A percentile compares a stretch with the other conserved stretches of the same genome.
These are phyloP conservation scores for Pyrenula massariospora DNA, from an alignment of 495 filamentous ascomycete species.

Conservation along the genomic window DNA sequence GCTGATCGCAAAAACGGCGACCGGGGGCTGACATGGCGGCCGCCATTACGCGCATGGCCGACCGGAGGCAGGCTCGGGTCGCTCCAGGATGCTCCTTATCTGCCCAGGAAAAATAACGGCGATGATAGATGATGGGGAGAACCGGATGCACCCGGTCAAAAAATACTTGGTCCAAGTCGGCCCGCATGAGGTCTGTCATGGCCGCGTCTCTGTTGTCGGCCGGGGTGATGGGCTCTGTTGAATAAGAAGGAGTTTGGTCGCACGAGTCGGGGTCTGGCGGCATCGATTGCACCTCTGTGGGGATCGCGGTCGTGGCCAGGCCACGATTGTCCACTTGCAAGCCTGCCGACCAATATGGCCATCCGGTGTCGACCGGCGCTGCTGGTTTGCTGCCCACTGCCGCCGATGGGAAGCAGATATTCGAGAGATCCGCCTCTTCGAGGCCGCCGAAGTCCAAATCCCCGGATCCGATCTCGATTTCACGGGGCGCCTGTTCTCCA, in stretches of 20 bases:
- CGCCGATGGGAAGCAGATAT: neutral
- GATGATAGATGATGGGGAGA: conserved; percentile 39
- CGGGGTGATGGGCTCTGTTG: no score
- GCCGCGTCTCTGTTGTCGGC: no score
- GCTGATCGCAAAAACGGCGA: conserved; percentile 24
- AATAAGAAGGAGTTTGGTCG: no score
- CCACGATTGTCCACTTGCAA: neutral
- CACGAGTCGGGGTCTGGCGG: no score
- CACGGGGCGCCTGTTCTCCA: no score
- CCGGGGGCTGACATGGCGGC: conserved; percentile 41
- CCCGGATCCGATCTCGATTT: no score
- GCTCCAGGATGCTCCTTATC: conserved; percentile 4
- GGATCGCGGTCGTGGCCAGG: neutral
- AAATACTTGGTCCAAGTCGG: conserved; percentile 34
- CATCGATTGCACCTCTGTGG: neutral
- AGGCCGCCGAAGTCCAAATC: no score
- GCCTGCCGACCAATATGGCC: neutral
- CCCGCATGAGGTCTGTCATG: neutral
- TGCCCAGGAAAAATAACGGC: conserved; percentile 25
- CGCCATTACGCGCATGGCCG: conserved; percentile 45
- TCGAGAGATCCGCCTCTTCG: no score
- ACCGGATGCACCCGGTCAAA: conserved; percentile 46
- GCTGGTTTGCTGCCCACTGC: neutral
- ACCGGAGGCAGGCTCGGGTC: conserved; percentile 30
- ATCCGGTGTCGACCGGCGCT: neutral